Percentiles rank a stretch among this genome's conserved stretches.
Conservation (phyloP, 2,329 filamentous ascomycete species). For the Aspergillus pseudonomiae region DNA sequence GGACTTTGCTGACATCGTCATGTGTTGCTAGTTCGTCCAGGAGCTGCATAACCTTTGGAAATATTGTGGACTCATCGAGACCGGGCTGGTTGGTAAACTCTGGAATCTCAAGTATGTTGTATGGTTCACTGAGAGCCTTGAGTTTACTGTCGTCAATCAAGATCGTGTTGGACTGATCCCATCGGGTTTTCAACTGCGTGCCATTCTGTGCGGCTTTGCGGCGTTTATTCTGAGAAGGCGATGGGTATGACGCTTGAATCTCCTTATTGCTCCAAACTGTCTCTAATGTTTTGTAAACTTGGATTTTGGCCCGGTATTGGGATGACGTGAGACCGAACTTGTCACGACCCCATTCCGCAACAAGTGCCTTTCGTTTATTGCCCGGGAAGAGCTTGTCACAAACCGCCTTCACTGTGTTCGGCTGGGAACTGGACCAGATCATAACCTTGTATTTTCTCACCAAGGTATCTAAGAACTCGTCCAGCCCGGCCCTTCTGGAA, state of each 20-base stretch:
- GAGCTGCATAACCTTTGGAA: conserved; percentile 56
- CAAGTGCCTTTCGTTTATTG: conserved; percentile 57
- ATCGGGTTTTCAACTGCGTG: conserved; percentile 56
- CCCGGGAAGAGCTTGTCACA: conserved; percentile 61
- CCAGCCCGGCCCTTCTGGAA: conserved; percentile 67
- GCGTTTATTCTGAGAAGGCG: conserved; percentile 4
- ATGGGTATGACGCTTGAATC: conserved; percentile 50
- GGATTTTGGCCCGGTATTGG: conserved; percentile 72
- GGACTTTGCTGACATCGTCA: conserved; percentile 51
- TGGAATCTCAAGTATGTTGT: conserved; percentile 78
- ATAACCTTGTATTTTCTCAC: conserved; percentile 76
- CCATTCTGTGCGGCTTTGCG: conserved; percentile 7
- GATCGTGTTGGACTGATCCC: conserved; percentile 85
- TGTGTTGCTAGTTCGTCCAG: conserved; percentile 55
- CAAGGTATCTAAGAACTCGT: conserved; percentile 72
- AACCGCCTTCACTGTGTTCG: conserved; percentile 68
- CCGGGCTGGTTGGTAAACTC: conserved; percentile 64
- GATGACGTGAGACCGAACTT: conserved; percentile 65
- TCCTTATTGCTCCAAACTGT: conserved; percentile 65
- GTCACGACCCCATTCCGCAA: conserved; percentile 78
- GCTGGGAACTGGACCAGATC: conserved; percentile 86
- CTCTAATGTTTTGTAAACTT: conserved; percentile 86
- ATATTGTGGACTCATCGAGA: conserved; percentile 45
- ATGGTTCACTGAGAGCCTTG: conserved; percentile 81
- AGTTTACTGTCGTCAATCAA: conserved; percentile 82